A percentile compares a stretch with the other conserved stretches of the same genome.
Evolutionary conservation across 208 protist species (phyloP).

Genomic region (Leishmania tarentolae): DNA sequence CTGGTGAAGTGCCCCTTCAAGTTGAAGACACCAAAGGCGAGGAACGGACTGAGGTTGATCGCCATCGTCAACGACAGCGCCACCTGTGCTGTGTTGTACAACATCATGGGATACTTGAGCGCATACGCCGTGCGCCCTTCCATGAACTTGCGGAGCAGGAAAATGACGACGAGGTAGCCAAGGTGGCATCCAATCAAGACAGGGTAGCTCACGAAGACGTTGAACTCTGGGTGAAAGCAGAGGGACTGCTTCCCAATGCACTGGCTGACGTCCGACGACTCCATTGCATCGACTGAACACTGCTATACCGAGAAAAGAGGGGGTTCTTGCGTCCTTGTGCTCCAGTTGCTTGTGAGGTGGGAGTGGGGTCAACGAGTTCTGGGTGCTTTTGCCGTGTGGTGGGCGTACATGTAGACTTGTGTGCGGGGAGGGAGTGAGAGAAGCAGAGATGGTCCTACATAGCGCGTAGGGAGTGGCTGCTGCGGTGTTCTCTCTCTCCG

Average conservation of each 20-base stretch:
- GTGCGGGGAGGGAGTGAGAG: not conserved
- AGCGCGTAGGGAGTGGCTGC: not conserved
- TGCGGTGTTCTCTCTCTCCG: not conserved
- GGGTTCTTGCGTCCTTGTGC: not conserved
- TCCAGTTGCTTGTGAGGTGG: not conserved
- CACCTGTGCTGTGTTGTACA: slow-evolving; percentile 89
- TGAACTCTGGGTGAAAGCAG: slow-evolving; percentile 71
- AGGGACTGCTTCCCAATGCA: slow-evolving; percentile 61
- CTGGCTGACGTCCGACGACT: slow-evolving; percentile 9
- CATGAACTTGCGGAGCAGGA: slow-evolving; percentile 63
- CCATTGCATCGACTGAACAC: not conserved
- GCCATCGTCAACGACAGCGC: slow-evolving; percentile 80
- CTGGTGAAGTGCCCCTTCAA: slow-evolving; percentile 70
- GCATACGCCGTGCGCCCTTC: slow-evolving; percentile 37
- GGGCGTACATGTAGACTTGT: not conserved
- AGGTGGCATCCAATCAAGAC: slow-evolving; percentile 56
- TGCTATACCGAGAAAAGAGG: not conserved
- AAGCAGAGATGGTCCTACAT: not conserved
- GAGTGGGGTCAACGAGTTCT: not conserved
- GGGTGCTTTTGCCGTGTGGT: not conserved
- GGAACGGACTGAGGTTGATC: slow-evolving; percentile 48
- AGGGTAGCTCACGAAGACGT: slow-evolving; percentile 58
- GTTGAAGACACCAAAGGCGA: slow-evolving; percentile 74
- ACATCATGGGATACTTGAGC: slow-evolving; percentile 63
- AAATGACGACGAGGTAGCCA: slow-evolving; percentile 66